phyloP scores from a whole-genome alignment of 2,329 filamentous ascomycete genomes.

The Calcarisporium arbuscula region DNA sequence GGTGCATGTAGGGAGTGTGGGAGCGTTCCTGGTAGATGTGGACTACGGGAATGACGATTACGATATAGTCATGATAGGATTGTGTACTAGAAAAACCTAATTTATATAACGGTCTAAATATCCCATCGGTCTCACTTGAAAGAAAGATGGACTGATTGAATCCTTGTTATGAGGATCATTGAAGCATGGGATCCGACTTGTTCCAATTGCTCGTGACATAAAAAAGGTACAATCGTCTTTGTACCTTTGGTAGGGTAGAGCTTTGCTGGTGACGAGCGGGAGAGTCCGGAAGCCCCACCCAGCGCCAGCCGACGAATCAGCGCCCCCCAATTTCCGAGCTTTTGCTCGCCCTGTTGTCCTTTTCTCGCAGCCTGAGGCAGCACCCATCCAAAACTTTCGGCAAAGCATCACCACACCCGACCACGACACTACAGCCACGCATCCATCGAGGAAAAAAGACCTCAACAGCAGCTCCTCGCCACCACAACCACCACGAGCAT shows the following conservation, averaged over 20 bases:
- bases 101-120: too few species aligned
- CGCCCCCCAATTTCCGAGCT: conserved; percentile 40
- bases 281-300: conserved; percentile 22
- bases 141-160: too few species aligned
- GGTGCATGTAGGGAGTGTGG: neutral
- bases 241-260: too few species aligned
- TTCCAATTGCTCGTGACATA: too few species aligned
- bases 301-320: conserved; percentile 33
- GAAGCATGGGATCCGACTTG: too few species aligned
- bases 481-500: conserved; percentile 19
- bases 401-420: conserved; percentile 32
- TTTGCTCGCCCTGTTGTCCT: conserved; percentile 4
- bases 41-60: too few species aligned
- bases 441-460: conserved; percentile 38
- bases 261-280: conserved; percentile 21
- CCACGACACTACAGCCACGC: conserved; percentile 8
- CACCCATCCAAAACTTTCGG: conserved; percentile 34
- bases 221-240: too few species aligned
- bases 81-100: too few species aligned
- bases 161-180: too few species aligned
- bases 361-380: conserved; percentile 35
- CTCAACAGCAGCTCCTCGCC: conserved; percentile 31
- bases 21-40: neutral
- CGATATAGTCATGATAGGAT: too few species aligned
- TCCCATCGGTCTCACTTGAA: too few species aligned